Evolutionary conservation across 2,329 filamentous ascomycete species (phyloP), one percentile per base, ranked within the genome.

Genomic region (Pleomassaria siparia): DNA sequence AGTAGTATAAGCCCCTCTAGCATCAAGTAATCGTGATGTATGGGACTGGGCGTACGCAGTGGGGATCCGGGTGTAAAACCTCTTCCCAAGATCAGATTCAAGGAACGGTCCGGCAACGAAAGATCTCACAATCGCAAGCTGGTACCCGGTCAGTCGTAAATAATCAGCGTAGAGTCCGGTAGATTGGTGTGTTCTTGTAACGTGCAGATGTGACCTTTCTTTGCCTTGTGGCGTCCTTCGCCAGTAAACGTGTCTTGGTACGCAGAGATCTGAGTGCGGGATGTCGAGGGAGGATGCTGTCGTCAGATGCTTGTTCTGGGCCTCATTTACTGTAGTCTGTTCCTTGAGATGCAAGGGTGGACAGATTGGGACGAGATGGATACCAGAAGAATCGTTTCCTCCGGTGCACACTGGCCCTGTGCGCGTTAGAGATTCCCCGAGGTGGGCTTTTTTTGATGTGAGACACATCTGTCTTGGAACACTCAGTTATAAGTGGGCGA

Each of bases 221-320:
- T 64, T 64, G 62, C 53, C 44, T 20, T 47, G 53, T 66, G 63
- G 61, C 60, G 60, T 58, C 35, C 47, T 44, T 46, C 50, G 47
- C 40, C 51, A 57, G n/a, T 18, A 28, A 15, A 12, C 18, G 40
- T 16, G 25, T 20, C 3, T 30, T 26, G 49, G 24, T 43, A 43
- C 49, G 47, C 41, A 36, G 41, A 42, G 51, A 56, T 46, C 40
- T 39, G 53, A 56, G 49, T 54, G 53, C 52, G 53, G 55, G 55
- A 59, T 47, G 49, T 50, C 54, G 50, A 57, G 57, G 43, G n/a
- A n/a, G 54, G 47, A 32, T 66, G 66, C 60, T 67, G 64, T 65
- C 63, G 65, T 70, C 58, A 69, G 65, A 70, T 60, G 58, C 61
- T 67, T 67, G 59, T 60, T 58, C 52, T 59, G 62, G 69, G 66